Percentiles rank a stretch among this genome's conserved stretches.
These are phyloP conservation scores for Lavandula angustifolia DNA, from an alignment of 257 asterid species.

Conservation along the genomic window DNA sequence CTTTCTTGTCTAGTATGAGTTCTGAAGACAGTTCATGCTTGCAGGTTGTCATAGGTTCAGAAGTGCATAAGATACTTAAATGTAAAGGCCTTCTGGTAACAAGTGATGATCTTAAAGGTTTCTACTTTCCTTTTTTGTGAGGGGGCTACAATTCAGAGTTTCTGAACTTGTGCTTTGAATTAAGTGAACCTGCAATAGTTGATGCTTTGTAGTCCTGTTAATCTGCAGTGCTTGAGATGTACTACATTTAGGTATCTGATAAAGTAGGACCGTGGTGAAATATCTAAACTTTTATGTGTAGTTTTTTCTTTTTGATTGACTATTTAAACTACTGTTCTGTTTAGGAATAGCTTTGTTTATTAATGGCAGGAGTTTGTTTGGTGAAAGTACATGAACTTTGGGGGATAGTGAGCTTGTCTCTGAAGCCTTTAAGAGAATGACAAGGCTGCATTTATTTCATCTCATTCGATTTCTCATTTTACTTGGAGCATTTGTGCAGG, in stretches of 20 bases:
- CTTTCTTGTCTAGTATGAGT: constrained; percentile 26
- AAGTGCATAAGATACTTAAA: constrained; percentile 8
- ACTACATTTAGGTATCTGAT: constrained; percentile 21
- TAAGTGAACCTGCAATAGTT: constrained; percentile 1
- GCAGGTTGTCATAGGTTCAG: constrained; percentile 13
- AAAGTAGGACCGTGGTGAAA: background rate
- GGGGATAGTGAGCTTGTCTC: constrained; percentile 45
- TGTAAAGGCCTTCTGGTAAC: constrained; percentile 18
- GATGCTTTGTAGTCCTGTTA: constrained; percentile 2
- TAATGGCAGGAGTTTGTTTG: constrained; percentile 59
- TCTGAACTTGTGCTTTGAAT: constrained; percentile 11
- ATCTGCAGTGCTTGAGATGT: constrained; percentile 9
- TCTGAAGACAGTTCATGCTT: constrained; percentile 18
- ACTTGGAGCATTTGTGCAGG: constrained; percentile 74
- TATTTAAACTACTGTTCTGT: constrained; percentile 39
- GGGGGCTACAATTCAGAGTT: constrained; percentile 12
- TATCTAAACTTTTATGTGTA: background rate
- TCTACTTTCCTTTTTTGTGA: background rate
- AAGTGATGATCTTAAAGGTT: constrained; percentile 17
- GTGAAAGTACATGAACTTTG: constrained; percentile 46
- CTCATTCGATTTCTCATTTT: constrained; percentile 30
- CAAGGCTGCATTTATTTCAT: constrained; percentile 37
- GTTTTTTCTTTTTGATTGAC: constrained; percentile 10
- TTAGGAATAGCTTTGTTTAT: constrained; percentile 48
- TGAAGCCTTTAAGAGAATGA: constrained; percentile 30